Conservation (phyloP, 2,329 filamentous ascomycete species). For the Metarhizium brunneum region DNA sequence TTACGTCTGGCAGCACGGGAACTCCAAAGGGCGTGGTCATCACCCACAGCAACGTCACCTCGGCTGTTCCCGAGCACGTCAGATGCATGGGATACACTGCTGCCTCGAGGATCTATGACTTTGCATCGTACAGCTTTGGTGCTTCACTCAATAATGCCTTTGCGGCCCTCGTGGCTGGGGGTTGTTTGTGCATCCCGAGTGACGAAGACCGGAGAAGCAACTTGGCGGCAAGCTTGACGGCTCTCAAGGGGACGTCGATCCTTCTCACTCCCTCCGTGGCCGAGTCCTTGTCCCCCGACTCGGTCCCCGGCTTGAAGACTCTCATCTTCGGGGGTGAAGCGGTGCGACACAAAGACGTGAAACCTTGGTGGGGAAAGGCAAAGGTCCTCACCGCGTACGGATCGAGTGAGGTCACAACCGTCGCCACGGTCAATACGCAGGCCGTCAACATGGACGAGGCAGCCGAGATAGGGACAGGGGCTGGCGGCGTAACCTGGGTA, state of each 20-base stretch:
- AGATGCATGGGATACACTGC: not conserved
- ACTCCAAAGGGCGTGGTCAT: constrained; percentile 4
- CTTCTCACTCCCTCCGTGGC: not conserved
- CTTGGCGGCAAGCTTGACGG: not conserved
- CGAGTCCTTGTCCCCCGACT: not conserved
- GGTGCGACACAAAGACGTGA: no score
- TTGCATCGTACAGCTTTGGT: not conserved
- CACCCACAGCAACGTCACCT: constrained; percentile 1
- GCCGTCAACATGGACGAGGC: not conserved
- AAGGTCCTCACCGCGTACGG: no score
- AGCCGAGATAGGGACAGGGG: not conserved
- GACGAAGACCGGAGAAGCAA: not conserved
- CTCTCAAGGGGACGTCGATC: not conserved
- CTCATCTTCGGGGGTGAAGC: no score
- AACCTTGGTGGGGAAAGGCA: no score
- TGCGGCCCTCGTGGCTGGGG: not conserved
- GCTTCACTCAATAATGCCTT: not conserved
- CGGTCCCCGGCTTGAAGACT: not conserved
- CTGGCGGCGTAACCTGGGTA: not conserved
- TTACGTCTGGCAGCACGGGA: constrained; percentile 10
- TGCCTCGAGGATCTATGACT: not conserved
- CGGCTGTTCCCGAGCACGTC: not conserved
- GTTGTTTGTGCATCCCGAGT: not conserved
- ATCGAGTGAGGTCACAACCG: no score
- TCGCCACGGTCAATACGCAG: not conserved